phyloP scores from a whole-genome alignment of 129 eudicot species.

The Ambrosia artemisiifolia region DNA sequence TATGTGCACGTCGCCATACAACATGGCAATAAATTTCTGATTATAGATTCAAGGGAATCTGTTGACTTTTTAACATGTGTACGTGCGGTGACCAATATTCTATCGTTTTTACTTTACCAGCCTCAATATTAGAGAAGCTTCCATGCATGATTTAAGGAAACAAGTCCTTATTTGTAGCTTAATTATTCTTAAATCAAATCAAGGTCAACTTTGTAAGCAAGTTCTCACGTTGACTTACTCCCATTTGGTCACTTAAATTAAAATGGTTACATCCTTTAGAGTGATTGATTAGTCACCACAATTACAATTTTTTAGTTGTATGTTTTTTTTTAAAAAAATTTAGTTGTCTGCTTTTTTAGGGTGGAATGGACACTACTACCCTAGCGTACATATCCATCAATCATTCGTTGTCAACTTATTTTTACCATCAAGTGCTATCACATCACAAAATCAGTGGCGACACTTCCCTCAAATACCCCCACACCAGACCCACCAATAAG shows the following conservation, averaged over 20 bases:
- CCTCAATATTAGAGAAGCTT: conserved; percentile 28
- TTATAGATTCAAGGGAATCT: conserved; percentile 33
- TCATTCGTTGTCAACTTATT: too few species aligned
- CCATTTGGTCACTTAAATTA: background rate
- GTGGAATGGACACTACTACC: too few species aligned
- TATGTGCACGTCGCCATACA: conserved; percentile 28
- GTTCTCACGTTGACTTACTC: conserved; percentile 13
- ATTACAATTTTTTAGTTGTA: too few species aligned
- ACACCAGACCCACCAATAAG: too few species aligned
- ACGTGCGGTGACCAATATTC: conserved; percentile 41
- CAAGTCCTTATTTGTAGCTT: conserved; percentile 5
- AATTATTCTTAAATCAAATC: background rate
- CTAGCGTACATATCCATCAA: too few species aligned
- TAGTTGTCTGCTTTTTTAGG: too few species aligned
- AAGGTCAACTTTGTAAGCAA: conserved; percentile 13
- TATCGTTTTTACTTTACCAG: conserved; percentile 6
- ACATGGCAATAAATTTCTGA: conserved; percentile 31
- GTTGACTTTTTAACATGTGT: conserved; percentile 31
- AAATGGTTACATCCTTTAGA: too few species aligned
- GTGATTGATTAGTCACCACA: too few species aligned
- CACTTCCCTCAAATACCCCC: too few species aligned
- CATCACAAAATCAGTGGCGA: too few species aligned
- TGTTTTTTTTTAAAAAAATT: too few species aligned
- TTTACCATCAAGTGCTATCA: too few species aligned
- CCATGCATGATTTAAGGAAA: conserved; percentile 41